Percentiles rank a stretch among this genome's conserved stretches.
Evolutionary conservation across 495 filamentous ascomycete species (phyloP).

Genomic region (Penicillium turbatum): DNA sequence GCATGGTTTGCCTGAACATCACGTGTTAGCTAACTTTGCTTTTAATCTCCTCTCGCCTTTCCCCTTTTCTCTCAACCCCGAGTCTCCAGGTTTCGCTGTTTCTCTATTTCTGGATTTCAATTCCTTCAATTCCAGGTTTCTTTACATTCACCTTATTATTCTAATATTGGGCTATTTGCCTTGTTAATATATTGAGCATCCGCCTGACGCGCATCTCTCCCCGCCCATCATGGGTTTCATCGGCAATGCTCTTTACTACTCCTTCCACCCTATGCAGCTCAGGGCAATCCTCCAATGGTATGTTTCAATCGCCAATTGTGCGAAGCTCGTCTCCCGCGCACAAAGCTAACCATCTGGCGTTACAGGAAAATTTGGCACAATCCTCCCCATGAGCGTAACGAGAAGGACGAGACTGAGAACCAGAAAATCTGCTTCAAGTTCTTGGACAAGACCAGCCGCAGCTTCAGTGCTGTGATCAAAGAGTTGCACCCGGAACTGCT

Average conservation of each 20-base stretch:
- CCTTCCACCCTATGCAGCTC: conserved; percentile 72
- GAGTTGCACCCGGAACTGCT: conserved; percentile 92
- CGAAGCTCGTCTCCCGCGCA: no score
- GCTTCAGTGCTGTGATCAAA: conserved; percentile 89
- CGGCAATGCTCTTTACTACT: conserved; percentile 65
- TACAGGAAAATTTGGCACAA: conserved; percentile 94
- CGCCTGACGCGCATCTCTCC: conserved; percentile 9
- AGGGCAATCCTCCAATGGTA: conserved; percentile 92
- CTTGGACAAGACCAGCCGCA: conserved; percentile 84
- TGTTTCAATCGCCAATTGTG: conserved; percentile 1
- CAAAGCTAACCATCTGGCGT: background rate
- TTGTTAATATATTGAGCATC: background rate
- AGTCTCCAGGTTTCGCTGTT: conserved; percentile 2
- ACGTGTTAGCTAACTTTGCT: conserved; percentile 9
- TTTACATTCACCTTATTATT: background rate
- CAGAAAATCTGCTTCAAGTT: conserved; percentile 79
- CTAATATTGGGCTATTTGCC: background rate
- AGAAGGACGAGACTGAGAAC: conserved; percentile 65
- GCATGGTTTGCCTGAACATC: conserved; percentile 1
- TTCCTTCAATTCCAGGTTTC: background rate
- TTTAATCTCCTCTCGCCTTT: conserved; percentile 7
- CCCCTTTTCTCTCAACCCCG: conserved; percentile 8
- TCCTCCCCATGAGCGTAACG: conserved; percentile 79
- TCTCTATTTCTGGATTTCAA: background rate
- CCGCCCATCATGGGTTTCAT: conserved; percentile 47